Base-by-base conservation (phyloP, 768 basidiomycete species). In the Tulasnella sp. region DNA sequence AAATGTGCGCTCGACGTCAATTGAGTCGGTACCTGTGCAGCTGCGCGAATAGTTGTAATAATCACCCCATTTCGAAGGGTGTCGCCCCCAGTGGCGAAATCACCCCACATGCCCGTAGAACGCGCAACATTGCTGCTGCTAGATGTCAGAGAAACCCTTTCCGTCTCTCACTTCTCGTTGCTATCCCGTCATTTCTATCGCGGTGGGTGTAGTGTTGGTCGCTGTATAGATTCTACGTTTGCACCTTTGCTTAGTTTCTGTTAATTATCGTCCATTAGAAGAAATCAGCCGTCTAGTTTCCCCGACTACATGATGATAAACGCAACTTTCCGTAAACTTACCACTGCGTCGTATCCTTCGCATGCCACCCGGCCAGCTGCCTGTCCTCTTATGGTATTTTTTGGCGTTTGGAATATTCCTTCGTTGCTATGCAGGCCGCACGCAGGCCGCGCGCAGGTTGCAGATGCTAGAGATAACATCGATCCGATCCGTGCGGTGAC, bases 1-100 rank as follows among this genome's bases (percentile, higher is more conserved):
- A 67, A 32, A 67, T 67, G 61, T n/a, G n/a, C 20, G 61, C 32
- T 67, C 61, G 13, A n/a, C 61, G n/a, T 67, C 61, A 67, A 67
- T 67, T 67, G 61, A 67, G 61, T 67, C 32, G 61, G n/a, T 29
- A 29, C 61, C 61, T 67, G 13, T n/a, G n/a, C n/a, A n/a, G n/a
- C n/a, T n/a, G n/a, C n/a, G 20, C 20, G 29, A 32, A 67, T 29
- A 9, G 61, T 3, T 32, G 13, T 32, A 7, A 26, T 67, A 5
- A 11, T 23, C 48, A 32, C n/a, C 15, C 61, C 32, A n/a, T 67
- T 32, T 5, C 2, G 26, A 20, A 5, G 61, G 23, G 48, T 18
- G 48, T 51, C 15, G 20, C 48, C 16, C 20, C 5, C 48, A 9
- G 18, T 51, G 48, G 23, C 48, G 48, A 44, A 44, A 44, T 44